Conservation (phyloP, 1,284 basidiomycete species). For the Apiotrichum gracile region DNA sequence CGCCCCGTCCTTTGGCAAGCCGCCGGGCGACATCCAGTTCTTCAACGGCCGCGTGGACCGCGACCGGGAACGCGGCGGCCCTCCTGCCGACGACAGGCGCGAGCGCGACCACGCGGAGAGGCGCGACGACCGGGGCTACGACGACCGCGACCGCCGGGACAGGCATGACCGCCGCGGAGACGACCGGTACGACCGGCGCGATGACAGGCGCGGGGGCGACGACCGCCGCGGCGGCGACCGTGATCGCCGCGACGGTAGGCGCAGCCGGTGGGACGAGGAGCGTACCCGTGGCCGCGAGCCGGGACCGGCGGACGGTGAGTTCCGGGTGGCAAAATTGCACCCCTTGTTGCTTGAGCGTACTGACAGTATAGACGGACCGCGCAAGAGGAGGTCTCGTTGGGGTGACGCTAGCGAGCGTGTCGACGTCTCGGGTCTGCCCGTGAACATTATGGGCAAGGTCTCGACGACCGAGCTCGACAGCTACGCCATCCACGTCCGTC, state of each 20-base stretch:
- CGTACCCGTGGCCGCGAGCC: constrained; percentile 22
- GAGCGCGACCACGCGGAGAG: constrained; percentile 19
- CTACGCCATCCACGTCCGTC: constrained; percentile 85
- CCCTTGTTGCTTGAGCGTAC: constrained; percentile 28
- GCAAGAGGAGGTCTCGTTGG: constrained; percentile 92
- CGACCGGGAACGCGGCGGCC: constrained; percentile 15
- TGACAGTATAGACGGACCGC: constrained; percentile 60
- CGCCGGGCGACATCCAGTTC: constrained; percentile 37
- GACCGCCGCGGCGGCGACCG: constrained; percentile 13
- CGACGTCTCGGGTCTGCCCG: constrained; percentile 82
- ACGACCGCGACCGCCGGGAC: constrained; percentile 19
- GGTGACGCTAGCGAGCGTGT: constrained; percentile 72
- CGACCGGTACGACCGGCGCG: constrained; percentile 16
- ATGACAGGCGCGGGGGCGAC: constrained; percentile 20
- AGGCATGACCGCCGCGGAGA: constrained; percentile 16
- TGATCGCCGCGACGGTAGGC: constrained; percentile 20
- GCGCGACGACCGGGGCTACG: constrained; percentile 14
- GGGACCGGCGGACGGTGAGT: constrained; percentile 30
- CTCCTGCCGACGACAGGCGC: constrained; percentile 16
- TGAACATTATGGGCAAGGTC: constrained; percentile 85
- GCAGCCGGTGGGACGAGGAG: constrained; percentile 26
- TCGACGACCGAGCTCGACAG: constrained; percentile 89
- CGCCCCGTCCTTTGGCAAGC: constrained; percentile 42
- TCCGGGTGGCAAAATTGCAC: background rate
- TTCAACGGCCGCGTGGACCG: constrained; percentile 43